These are phyloP conservation scores for Tylopilus balloui DNA, from an alignment of 768 basidiomycete species.

Conservation along the genomic window DNA sequence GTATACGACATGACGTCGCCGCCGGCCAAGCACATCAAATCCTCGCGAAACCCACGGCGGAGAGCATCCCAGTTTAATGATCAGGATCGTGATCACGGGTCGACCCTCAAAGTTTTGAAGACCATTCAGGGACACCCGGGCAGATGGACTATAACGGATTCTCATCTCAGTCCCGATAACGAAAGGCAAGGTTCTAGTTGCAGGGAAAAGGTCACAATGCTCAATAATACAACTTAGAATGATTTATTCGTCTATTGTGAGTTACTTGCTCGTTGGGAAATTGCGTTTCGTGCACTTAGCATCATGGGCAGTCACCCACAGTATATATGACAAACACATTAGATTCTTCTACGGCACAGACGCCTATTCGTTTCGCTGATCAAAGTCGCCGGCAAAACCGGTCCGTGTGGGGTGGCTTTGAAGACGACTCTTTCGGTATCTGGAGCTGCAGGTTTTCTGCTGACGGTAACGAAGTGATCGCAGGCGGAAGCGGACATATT, in stretches of 20 bases:
- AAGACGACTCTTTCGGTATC: slow-evolving; percentile 60
- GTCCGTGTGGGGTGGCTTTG: slow-evolving; percentile 31
- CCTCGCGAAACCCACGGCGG: slow-evolving; percentile 13
- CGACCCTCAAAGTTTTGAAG: slow-evolving; percentile 49
- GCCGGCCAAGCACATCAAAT: slow-evolving; percentile 23
- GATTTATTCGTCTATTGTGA: slow-evolving; percentile 87
- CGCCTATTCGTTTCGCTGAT: slow-evolving; percentile 58
- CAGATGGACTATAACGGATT: slow-evolving; percentile 94
- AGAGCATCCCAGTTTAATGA: slow-evolving; percentile 21
- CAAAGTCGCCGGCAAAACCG: slow-evolving; percentile 35
- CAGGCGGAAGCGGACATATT: slow-evolving; percentile 81
- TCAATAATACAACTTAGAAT: slow-evolving; percentile 46
- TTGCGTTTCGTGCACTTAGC: slow-evolving; percentile 1
- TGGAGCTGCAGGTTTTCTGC: slow-evolving; percentile 97
- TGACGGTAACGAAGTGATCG: slow-evolving; percentile 92
- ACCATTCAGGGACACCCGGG: slow-evolving; percentile 73
- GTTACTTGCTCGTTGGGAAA: background rate
- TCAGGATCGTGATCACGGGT: slow-evolving; percentile 40
- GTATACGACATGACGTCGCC: slow-evolving; percentile 75
- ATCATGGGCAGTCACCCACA: slow-evolving; percentile 52
- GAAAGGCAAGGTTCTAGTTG: slow-evolving; percentile 51
- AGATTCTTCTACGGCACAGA: slow-evolving; percentile 57
- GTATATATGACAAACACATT: slow-evolving; percentile 72
- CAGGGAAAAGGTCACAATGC: slow-evolving; percentile 46
- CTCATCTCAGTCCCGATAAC: slow-evolving; percentile 84